A percentile compares a stretch with the other conserved stretches of the same genome.
These are phyloP conservation scores for Lipomyces yamanashiensis DNA, from an alignment of 805 yeast species.

Conservation along the genomic window DNA sequence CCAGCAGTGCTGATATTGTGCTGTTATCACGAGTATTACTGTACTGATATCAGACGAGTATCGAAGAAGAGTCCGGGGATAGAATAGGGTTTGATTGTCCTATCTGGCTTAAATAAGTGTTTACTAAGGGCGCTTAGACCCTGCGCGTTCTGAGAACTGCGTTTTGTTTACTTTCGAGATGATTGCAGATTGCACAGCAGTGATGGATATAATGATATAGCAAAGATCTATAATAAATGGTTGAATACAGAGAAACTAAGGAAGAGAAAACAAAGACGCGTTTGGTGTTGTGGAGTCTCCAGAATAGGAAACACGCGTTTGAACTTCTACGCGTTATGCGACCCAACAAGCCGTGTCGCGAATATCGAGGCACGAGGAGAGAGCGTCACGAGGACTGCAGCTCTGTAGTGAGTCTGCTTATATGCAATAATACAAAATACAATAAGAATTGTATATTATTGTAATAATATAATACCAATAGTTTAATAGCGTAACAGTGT, in stretches of 20 bases:
- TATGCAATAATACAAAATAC: too few relatives aligned
- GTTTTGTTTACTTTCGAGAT: too few relatives aligned
- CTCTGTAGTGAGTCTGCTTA: background rate
- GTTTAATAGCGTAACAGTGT: too few relatives aligned
- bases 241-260: too few relatives aligned
- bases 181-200: too few relatives aligned
- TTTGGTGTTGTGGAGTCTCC: background rate
- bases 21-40: background rate
- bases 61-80: background rate
- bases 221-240: too few relatives aligned
- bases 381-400: background rate
- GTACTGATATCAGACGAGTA: background rate
- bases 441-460: too few relatives aligned
- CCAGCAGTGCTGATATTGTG: background rate
- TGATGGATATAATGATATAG: too few relatives aligned
- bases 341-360: background rate
- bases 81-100: background rate
- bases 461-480: too few relatives aligned
- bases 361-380: background rate
- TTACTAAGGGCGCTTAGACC: background rate
- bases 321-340: background rate
- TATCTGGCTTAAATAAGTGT: background rate
- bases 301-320: background rate
- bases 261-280: background rate
- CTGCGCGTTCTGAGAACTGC: slow-evolving; percentile 4